Base-by-base conservation (phyloP, 768 basidiomycete genomes). In the Auricularia heimuer region DNA sequence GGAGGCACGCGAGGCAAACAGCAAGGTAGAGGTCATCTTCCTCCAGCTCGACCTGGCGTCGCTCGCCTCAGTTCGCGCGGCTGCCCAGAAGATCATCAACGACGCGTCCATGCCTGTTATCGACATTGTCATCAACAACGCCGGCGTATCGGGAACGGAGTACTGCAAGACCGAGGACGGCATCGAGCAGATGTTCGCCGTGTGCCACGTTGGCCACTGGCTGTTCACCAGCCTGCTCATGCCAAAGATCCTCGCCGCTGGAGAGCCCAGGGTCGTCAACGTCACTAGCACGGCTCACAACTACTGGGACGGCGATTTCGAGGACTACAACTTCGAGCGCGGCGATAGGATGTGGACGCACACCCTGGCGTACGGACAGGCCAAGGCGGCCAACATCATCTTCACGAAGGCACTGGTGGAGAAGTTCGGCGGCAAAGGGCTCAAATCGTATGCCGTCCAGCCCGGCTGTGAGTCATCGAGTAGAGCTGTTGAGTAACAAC, bases 61-160 rank as follows among this genome's bases (percentile, higher is more conserved):
- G 16, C 24, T 60, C 29, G 56, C 56, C 24, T 33, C 29, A 21
- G 56, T 60, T 10, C 56, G 56, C 10, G 14, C 24, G 56, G 56
- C 29, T 7, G 56, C 56, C 8, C 29, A 60, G 8, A 34, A 14
- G 2, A 60, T 60, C 56, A 21, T 60, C 56, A 8, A 6, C 4
- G 29, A 60, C 56, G 24, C 56, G 0, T 35, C 29, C 8, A 34
- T 60, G 1, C 34, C 21, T 4, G 7, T 10, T 11, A 29, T 60
- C 24, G 56, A 60, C 56, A 24, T 60, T 24, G 7, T 60, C 56
- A 60, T 60, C 56, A 60, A 60, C 29, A 60, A 60, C 56, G 56
- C 56, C 14, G 56, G 29, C 21, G 18, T 60, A 10, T n/a, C 14
- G 21, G 24, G 11, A 6, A 29, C 29, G 3, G 29, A 29, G 11